Conservation (phyloP, 768 basidiomycete species). For the Asterophora parasitica region DNA sequence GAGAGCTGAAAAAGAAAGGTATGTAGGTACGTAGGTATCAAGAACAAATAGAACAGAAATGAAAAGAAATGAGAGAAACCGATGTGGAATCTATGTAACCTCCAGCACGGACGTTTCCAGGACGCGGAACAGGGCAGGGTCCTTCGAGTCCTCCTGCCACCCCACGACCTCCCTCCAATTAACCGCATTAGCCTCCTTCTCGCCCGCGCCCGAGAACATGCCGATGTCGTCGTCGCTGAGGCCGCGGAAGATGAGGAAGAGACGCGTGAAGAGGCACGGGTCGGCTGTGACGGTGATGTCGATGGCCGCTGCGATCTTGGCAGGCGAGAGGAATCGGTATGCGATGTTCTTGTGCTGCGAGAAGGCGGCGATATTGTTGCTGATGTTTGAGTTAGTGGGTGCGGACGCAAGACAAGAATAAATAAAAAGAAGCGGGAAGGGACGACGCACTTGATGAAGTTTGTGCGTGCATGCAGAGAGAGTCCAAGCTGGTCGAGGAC, state of each 20-base stretch:
- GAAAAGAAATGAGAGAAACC: not conserved
- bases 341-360: slow-evolving; percentile 80
- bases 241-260: slow-evolving; percentile 85
- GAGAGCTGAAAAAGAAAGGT: not conserved
- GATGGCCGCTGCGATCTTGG: slow-evolving; percentile 78
- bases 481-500: slow-evolving; percentile 85
- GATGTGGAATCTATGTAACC: slow-evolving; percentile 45
- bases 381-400: slow-evolving; percentile 22
- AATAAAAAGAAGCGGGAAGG: not conserved
- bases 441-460: slow-evolving; percentile 66
- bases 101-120: slow-evolving; percentile 79
- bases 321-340: slow-evolving; percentile 80
- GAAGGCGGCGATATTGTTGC: slow-evolving; percentile 74
- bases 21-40: not conserved
- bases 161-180: slow-evolving; percentile 81
- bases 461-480: slow-evolving; percentile 76
- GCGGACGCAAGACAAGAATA: not conserved
- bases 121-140: slow-evolving; percentile 67
- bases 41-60: not conserved
- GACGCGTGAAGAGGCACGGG: slow-evolving; percentile 74
- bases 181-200: slow-evolving; percentile 77
- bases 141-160: slow-evolving; percentile 80
- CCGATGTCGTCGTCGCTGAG: slow-evolving; percentile 75
- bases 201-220: slow-evolving; percentile 71
- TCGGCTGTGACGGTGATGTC: slow-evolving; percentile 82